These are phyloP conservation scores for Syzygium jambos DNA, from an alignment of 345 rosid species.

Conservation along the genomic window DNA sequence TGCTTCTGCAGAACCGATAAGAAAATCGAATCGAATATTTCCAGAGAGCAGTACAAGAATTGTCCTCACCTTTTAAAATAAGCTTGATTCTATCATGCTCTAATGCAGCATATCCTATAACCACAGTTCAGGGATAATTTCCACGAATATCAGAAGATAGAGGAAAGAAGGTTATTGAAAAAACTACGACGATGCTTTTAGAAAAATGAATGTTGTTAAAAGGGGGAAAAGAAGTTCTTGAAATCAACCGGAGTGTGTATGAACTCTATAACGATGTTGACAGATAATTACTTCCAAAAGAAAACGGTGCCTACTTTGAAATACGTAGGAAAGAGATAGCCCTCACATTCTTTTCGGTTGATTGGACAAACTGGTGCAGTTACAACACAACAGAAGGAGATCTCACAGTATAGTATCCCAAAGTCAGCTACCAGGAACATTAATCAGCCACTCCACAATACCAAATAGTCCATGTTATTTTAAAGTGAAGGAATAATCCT, in stretches of 20 bases:
- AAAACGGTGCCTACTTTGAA: not conserved
- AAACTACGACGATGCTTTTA: not conserved
- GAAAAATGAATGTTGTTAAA: not conserved
- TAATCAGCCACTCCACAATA: not conserved
- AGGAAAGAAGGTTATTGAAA: not conserved
- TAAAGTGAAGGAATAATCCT: not conserved
- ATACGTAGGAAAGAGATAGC: not conserved
- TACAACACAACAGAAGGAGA: not conserved
- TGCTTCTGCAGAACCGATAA: not conserved
- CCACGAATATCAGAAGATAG: not conserved
- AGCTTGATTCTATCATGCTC: not conserved
- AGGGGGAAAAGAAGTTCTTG: not conserved
- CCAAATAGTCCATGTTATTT: not conserved
- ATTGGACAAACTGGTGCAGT: not conserved
- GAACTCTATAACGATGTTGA: not conserved
- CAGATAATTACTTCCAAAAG: not conserved
- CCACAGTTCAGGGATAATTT: not conserved
- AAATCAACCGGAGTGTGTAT: not conserved
- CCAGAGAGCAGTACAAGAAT: not conserved
- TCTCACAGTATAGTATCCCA: not conserved
- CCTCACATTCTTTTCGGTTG: not conserved
- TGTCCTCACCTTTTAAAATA: not conserved
- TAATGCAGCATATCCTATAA: not conserved
- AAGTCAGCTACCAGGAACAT: not conserved
- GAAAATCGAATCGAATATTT: not conserved